Conservation (phyloP, 2,329 filamentous ascomycete genomes). For the Monosporascus sp. region DNA sequence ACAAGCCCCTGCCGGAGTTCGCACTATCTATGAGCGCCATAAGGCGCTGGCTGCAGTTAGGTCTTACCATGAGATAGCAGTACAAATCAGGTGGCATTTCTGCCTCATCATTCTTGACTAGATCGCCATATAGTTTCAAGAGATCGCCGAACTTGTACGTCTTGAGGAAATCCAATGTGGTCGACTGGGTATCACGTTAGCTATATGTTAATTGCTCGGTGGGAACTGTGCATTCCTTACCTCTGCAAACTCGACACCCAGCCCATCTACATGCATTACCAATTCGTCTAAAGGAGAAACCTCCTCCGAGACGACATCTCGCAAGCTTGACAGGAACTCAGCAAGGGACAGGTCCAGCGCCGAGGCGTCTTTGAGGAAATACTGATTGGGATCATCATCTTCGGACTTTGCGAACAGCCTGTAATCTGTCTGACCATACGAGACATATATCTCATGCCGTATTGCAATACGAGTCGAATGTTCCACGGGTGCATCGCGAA, state of each 20-base stretch:
- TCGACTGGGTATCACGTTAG: slow-evolving; percentile 23
- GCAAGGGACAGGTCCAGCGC: slow-evolving; percentile 19
- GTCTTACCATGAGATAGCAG: slow-evolving; percentile 27
- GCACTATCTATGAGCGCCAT: slow-evolving; percentile 26
- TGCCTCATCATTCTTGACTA: slow-evolving; percentile 23
- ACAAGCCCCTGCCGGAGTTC: slow-evolving; percentile 24
- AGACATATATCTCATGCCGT: slow-evolving; percentile 23
- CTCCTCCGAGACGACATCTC: slow-evolving; percentile 26
- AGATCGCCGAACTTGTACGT: slow-evolving; percentile 27
- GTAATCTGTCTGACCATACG: slow-evolving; percentile 27
- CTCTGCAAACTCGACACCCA: slow-evolving; percentile 29
- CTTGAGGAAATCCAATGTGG: slow-evolving; percentile 21
- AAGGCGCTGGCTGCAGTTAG: slow-evolving; percentile 26
- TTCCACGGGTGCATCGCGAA: slow-evolving; percentile 5
- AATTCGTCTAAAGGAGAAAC: slow-evolving; percentile 29
- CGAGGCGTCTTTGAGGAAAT: slow-evolving; percentile 26
- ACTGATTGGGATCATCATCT: slow-evolving; percentile 28
- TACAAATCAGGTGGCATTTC: slow-evolving; percentile 22
- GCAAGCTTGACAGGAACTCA: slow-evolving; percentile 23
- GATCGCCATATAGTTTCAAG: slow-evolving; percentile 24
- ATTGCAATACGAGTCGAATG: slow-evolving; percentile 16
- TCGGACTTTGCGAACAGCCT: slow-evolving; percentile 26
- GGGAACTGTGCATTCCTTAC: slow-evolving; percentile 14
- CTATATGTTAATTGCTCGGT: neutral
- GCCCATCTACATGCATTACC: slow-evolving; percentile 26